Conservation (phyloP, 2,329 filamentous ascomycete genomes). For the Sarocladium oryzae region DNA sequence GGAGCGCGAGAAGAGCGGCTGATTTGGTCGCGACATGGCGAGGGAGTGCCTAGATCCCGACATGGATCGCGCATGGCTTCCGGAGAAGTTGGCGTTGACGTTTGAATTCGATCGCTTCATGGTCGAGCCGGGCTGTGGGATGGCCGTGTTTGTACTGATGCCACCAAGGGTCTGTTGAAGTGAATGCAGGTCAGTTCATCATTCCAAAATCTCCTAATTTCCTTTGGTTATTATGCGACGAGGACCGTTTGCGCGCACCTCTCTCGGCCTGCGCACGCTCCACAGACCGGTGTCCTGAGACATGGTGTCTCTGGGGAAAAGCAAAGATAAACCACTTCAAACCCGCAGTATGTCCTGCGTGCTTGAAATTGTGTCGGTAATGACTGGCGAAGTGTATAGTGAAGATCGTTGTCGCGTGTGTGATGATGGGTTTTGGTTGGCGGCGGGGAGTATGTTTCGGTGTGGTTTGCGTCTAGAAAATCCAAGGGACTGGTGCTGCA, state of each 20-base stretch:
- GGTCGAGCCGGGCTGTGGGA: conserved; percentile 86
- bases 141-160: conserved; percentile 73
- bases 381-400: background rate
- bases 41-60: conserved; percentile 83
- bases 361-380: background rate
- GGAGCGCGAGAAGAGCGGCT: conserved; percentile 79
- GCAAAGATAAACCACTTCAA: background rate
- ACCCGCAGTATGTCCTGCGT: background rate
- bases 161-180: conserved; percentile 69
- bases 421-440: no score
- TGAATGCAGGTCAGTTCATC: conserved; percentile 7
- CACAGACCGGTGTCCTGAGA: conserved; percentile 83
- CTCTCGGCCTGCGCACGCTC: conserved; percentile 85
- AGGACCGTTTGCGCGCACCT: conserved; percentile 50
- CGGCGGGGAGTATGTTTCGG: no score
- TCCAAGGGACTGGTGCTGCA: background rate
- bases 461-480: conserved; percentile 6
- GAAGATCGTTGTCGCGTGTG: background rate
- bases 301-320: conserved; percentile 44
- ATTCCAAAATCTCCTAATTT: conserved; percentile 18
- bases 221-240: conserved; percentile 12
- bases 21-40: conserved; percentile 73
- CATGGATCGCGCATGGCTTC: conserved; percentile 70
- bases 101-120: conserved; percentile 88
- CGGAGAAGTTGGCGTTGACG: conserved; percentile 57